These are phyloP conservation scores for Aspergillus kassunensis DNA, from an alignment of 495 filamentous ascomycete genomes.

Conservation along the genomic window DNA sequence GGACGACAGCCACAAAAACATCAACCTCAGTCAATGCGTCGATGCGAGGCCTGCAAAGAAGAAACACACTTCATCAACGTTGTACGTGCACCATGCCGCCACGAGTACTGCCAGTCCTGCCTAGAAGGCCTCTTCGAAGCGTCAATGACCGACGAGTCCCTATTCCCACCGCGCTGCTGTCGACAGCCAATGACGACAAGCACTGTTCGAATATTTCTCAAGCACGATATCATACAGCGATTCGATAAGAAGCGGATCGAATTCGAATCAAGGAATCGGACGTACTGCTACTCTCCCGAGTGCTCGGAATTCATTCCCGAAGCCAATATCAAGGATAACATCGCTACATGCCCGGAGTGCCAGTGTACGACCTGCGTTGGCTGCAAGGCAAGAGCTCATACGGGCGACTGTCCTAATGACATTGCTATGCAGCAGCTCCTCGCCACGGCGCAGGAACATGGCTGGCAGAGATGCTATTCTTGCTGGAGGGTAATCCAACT, in stretches of 20 bases:
- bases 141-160: slow-evolving; percentile 42
- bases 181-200: slow-evolving; percentile 33
- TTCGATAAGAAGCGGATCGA: slow-evolving; percentile 43
- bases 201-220: slow-evolving; percentile 26
- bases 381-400: slow-evolving; percentile 44
- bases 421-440: slow-evolving; percentile 28
- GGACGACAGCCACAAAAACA: too few relatives aligned
- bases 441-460: slow-evolving; percentile 26
- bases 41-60: slow-evolving; percentile 15
- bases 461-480: slow-evolving; percentile 40
- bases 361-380: slow-evolving; percentile 34
- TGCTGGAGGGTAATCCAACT: slow-evolving; percentile 41
- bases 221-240: slow-evolving; percentile 16
- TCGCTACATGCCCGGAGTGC: slow-evolving; percentile 42
- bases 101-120: slow-evolving; percentile 48
- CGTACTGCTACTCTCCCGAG: slow-evolving; percentile 40
- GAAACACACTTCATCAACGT: slow-evolving; percentile 7
- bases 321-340: slow-evolving; percentile 24
- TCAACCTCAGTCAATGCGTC: background rate
- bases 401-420: slow-evolving; percentile 41
- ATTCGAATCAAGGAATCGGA: slow-evolving; percentile 39
- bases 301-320: slow-evolving; percentile 46
- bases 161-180: slow-evolving; percentile 54
- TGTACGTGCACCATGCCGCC: slow-evolving; percentile 22
- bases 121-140: slow-evolving; percentile 34